Conservation (phyloP, 306 rosid genomes). For the Trichosanthes cucumerina region DNA sequence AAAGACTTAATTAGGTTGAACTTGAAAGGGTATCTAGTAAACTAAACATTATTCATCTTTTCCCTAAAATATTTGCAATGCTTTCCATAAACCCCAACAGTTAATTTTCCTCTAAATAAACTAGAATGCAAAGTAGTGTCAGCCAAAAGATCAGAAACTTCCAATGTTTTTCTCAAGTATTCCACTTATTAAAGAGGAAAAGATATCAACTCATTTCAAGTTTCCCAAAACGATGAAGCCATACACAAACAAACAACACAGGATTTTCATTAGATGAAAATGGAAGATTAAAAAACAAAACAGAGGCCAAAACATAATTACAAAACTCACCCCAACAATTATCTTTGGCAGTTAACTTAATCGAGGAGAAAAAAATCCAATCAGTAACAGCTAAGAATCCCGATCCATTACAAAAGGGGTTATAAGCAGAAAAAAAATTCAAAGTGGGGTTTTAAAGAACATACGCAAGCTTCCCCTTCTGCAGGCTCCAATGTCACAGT, state of each 20-base stretch:
- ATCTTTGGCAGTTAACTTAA: neutral
- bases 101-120: neutral
- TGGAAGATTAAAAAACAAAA: neutral
- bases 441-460: conserved; percentile 9
- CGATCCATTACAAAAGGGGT: neutral
- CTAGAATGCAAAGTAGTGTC: neutral
- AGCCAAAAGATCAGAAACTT: neutral
- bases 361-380: neutral
- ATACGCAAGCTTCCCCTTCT: conserved; percentile 70
- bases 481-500: conserved; percentile 86
- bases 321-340: neutral
- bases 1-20: neutral
- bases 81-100: neutral
- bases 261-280: neutral
- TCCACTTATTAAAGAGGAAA: neutral
- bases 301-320: neutral
- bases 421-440: neutral
- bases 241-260: neutral
- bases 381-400: neutral
- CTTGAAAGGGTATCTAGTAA: neutral
- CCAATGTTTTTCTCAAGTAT: neutral
- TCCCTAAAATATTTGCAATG: neutral
- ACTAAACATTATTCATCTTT: neutral
- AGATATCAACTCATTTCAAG: neutral
- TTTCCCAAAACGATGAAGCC: neutral